Percentiles rank a stretch among this genome's conserved stretches.
These are phyloP conservation scores for Lentinula boryana DNA, from an alignment of 768 basidiomycete species.

Conservation along the genomic window DNA sequence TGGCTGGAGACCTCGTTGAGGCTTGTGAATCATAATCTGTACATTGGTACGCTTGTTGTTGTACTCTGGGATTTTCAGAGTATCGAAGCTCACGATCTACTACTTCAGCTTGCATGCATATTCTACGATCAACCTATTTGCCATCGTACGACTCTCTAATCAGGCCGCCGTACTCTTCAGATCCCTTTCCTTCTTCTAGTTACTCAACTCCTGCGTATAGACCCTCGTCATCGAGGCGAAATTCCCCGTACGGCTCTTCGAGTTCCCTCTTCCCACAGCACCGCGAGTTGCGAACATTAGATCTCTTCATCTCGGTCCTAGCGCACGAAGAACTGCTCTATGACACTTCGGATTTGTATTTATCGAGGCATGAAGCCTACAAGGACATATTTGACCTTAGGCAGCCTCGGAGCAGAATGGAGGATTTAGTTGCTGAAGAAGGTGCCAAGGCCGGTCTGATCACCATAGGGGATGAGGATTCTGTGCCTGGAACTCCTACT, in stretches of 20 bases:
- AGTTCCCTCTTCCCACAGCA: conserved; percentile 27
- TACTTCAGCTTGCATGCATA: conserved; percentile 66
- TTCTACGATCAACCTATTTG: conserved; percentile 72
- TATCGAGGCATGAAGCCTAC: conserved; percentile 70
- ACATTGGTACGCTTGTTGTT: conserved; percentile 42
- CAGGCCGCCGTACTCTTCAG: conserved; percentile 64
- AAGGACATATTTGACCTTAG: conserved; percentile 73
- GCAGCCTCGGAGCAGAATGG: conserved; percentile 70
- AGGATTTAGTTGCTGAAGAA: conserved; percentile 57
- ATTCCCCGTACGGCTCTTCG: conserved; percentile 11
- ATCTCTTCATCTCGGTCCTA: conserved; percentile 75
- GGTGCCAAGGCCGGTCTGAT: conserved; percentile 29
- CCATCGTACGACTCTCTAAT: conserved; percentile 58
- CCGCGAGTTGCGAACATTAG: conserved; percentile 70
- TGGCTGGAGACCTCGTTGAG: conserved; percentile 65
- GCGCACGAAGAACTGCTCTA: conserved; percentile 74
- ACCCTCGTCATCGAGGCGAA: conserved; percentile 15
- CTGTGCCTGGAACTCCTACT: background rate
- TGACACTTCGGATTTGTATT: conserved; percentile 70
- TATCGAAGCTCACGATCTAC: background rate
- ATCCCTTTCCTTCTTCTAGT: conserved; percentile 46
- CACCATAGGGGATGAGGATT: background rate
- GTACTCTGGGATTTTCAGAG: background rate
- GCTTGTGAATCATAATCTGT: conserved; percentile 60
- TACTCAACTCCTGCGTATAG: conserved; percentile 9